phyloP scores from a whole-genome alignment of 1,284 basidiomycete species.

The Ganoderma sinense region DNA sequence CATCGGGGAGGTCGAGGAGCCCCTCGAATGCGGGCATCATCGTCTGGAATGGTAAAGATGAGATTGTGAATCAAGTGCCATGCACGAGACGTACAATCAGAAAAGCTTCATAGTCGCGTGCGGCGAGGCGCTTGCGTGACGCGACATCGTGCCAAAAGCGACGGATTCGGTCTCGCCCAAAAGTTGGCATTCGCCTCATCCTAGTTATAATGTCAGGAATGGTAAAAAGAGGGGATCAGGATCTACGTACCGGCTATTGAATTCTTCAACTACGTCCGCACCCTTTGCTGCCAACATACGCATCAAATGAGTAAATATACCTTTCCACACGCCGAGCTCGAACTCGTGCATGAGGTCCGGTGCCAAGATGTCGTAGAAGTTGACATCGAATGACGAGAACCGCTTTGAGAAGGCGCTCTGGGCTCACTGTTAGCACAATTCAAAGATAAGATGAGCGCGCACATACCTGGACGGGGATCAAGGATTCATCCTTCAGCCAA shows the following conservation, averaged over 20 bases:
- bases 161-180: conserved; percentile 35
- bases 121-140: conserved; percentile 39
- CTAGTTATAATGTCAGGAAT: background rate
- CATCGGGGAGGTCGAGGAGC: background rate
- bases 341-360: conserved; percentile 48
- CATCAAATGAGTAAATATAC: conserved; percentile 16
- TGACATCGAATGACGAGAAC: conserved; percentile 31
- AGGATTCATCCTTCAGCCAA: no score
- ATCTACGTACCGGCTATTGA: conserved; percentile 12
- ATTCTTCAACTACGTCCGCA: background rate
- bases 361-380: conserved; percentile 40
- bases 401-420: no score
- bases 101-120: conserved; percentile 13
- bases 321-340: conserved; percentile 46
- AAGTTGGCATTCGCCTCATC: conserved; percentile 31
- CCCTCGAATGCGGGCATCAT: conserved; percentile 1
- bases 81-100: background rate
- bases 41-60: background rate
- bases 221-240: background rate
- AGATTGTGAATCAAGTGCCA: background rate
- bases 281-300: conserved; percentile 19
- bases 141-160: conserved; percentile 31
- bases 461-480: no score
- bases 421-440: no score
- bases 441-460: no score